Percentiles rank a stretch among this genome's conserved stretches.
phyloP scores from a whole-genome alignment of 148 eudicot genomes.

The Camellia lanceoleosa region DNA sequence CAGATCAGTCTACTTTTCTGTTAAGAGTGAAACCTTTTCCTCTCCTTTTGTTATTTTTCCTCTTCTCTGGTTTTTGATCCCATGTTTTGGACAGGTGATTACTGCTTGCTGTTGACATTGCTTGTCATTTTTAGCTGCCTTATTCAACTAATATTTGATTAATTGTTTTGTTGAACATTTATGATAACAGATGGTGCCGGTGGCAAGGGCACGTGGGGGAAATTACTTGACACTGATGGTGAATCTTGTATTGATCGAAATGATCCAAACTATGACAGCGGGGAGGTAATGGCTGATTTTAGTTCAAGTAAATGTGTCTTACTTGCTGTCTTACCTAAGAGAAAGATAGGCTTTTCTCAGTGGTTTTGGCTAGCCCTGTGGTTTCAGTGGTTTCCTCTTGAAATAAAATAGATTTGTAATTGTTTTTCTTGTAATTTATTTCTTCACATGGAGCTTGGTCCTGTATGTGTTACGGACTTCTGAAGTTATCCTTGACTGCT shows the following conservation, averaged over 20 bases:
- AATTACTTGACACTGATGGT: conserved; percentile 77
- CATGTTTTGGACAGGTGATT: neutral
- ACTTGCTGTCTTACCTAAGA: neutral
- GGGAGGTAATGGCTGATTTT: conserved; percentile 55
- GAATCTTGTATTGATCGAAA: conserved; percentile 72
- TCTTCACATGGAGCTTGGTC: neutral
- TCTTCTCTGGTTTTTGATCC: neutral
- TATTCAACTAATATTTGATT: neutral
- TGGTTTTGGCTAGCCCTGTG: neutral
- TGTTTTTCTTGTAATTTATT: neutral
- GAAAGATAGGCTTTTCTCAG: neutral
- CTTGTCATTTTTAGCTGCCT: neutral
- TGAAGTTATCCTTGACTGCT: conserved; percentile 2
- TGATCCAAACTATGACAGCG: conserved; percentile 96
- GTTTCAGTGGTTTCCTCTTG: neutral
- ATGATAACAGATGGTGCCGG: conserved; percentile 79
- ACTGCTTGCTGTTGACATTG: neutral
- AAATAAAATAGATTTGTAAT: neutral
- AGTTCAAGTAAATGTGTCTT: neutral
- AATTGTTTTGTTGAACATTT: neutral
- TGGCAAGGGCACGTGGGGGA: conserved; percentile 99
- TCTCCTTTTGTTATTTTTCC: neutral
- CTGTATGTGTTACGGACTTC: neutral
- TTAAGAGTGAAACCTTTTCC: neutral
- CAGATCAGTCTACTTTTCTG: neutral